Conservation (phyloP, 176 grass and related monocot species). For the Poa pratensis region DNA sequence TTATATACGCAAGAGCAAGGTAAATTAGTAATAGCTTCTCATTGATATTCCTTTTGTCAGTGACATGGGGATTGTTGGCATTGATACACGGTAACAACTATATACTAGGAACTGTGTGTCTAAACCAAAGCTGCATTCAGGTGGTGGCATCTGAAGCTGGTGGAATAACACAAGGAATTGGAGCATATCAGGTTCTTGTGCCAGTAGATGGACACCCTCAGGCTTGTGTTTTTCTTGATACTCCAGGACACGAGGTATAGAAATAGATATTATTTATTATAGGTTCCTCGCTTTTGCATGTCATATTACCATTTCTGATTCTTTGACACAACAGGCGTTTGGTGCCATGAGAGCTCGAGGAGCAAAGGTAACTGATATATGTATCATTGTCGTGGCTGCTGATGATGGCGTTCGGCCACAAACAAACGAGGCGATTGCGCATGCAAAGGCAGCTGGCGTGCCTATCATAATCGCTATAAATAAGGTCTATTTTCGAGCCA, state of each 20-base stretch:
- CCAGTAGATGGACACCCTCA: conserved; percentile 80
- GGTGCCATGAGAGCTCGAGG: conserved; percentile 98
- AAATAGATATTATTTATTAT: conserved; percentile 20
- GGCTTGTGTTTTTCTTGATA: conserved; percentile 95
- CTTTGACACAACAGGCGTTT: conserved; percentile 74
- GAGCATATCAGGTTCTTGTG: conserved; percentile 94
- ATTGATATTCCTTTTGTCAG: conserved; percentile 18
- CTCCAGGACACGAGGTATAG: conserved; percentile 90
- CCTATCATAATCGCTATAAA: conserved; percentile 96
- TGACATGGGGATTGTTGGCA: conserved; percentile 22
- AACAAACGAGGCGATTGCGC: conserved; percentile 93
- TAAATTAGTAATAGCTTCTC: conserved; percentile 45
- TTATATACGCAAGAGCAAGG: conserved; percentile 94
- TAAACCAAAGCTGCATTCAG: conserved; percentile 61
- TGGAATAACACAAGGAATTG: conserved; percentile 98
- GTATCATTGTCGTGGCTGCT: conserved; percentile 90
- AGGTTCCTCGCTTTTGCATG: background rate
- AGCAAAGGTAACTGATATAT: conserved; percentile 90
- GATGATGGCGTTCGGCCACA: conserved; percentile 96
- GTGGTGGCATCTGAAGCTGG: conserved; percentile 95
- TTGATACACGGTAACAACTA: conserved; percentile 21
- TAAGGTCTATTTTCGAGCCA: conserved; percentile 63
- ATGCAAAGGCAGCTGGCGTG: conserved; percentile 93
- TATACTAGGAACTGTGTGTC: conserved; percentile 33
- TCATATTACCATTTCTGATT: conserved; percentile 39